phyloP scores from a whole-genome alignment of 176 grass and related monocot species.

The Oryza nivara region DNA sequence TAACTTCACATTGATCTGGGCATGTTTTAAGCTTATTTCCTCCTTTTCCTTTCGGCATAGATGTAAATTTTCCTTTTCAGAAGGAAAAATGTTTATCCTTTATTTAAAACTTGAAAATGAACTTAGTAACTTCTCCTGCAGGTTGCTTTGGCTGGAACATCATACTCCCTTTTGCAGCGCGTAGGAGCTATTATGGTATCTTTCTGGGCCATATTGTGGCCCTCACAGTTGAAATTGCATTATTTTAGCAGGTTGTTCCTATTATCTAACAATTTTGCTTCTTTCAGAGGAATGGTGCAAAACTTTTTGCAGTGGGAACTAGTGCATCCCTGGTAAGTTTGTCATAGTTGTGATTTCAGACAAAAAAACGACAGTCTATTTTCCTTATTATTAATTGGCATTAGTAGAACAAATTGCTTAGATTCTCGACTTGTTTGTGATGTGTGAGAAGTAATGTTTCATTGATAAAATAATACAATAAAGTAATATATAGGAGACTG shows the following conservation, averaged over 20 bases:
- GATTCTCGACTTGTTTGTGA: conserved; percentile 8
- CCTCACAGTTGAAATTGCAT: conserved; percentile 8
- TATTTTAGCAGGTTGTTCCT: conserved; percentile 26
- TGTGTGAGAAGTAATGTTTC: background rate
- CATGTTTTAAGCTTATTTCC: conserved; percentile 1
- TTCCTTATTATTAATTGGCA: conserved; percentile 1
- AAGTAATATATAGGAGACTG: background rate
- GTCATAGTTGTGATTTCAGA: conserved; percentile 9
- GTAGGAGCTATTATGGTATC: conserved; percentile 93
- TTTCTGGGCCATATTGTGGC: conserved; percentile 31
- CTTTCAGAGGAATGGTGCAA: conserved; percentile 89
- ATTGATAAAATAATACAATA: background rate
- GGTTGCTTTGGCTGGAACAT: conserved; percentile 91
- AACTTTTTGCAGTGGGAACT: conserved; percentile 93
- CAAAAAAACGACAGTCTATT: conserved; percentile 8
- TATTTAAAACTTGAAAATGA: conserved; percentile 10
- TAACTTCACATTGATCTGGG: conserved; percentile 10
- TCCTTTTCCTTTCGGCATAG: background rate
- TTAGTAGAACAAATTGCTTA: background rate
- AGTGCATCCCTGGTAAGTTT: conserved; percentile 85
- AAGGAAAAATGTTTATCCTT: conserved; percentile 2
- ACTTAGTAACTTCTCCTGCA: conserved; percentile 44
- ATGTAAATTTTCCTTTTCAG: conserved; percentile 5
- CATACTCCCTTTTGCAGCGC: conserved; percentile 88
- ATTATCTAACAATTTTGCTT: conserved; percentile 30